Conservation (phyloP, 2,329 filamentous ascomycete genomes). For the Colletotrichum cuscutae region DNA sequence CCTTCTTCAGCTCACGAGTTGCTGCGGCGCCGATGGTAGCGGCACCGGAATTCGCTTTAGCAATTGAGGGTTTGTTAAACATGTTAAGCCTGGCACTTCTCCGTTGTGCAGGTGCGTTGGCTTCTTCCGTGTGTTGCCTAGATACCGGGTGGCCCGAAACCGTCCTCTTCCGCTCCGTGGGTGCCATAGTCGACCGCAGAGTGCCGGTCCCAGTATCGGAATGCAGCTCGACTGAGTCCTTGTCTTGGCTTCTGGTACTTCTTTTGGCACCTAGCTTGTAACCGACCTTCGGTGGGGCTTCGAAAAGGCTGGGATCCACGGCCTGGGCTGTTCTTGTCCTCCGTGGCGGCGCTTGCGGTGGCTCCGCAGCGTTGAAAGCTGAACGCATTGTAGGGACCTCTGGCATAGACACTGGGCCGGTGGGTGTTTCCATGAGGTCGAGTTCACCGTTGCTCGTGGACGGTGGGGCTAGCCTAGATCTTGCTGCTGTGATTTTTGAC, state of each 20-base stretch:
- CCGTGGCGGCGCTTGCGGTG: conserved; percentile 62
- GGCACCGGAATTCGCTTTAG: conserved; percentile 69
- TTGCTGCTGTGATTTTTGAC: conserved; percentile 64
- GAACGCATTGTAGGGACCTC: conserved; percentile 48
- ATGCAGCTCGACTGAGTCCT: conserved; percentile 50
- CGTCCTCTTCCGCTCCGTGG: conserved; percentile 83
- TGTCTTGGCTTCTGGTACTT: conserved; percentile 50
- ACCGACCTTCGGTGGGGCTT: conserved; percentile 73
- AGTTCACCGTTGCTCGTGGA: conserved; percentile 50
- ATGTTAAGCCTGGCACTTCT: conserved; percentile 77
- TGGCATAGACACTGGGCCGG: conserved; percentile 54
- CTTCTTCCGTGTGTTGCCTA: conserved; percentile 65
- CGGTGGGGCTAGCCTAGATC: conserved; percentile 55
- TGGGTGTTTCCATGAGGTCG: conserved; percentile 74
- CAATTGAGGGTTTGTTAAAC: conserved; percentile 72
- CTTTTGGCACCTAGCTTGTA: conserved; percentile 61
- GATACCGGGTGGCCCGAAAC: conserved; percentile 83
- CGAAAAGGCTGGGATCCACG: conserved; percentile 60
- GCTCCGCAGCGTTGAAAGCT: conserved; percentile 48
- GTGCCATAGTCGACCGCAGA: conserved; percentile 55
- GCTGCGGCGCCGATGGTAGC: conserved; percentile 68
- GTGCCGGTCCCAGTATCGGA: conserved; percentile 49
- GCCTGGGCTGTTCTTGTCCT: conserved; percentile 65
- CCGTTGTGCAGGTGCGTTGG: conserved; percentile 67
- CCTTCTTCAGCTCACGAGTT: conserved; percentile 83